A percentile compares a stretch with the other conserved stretches of the same genome.
Evolutionary conservation across 345 rosid genomes (phyloP).

Genomic region (Isatis tinctoria): DNA sequence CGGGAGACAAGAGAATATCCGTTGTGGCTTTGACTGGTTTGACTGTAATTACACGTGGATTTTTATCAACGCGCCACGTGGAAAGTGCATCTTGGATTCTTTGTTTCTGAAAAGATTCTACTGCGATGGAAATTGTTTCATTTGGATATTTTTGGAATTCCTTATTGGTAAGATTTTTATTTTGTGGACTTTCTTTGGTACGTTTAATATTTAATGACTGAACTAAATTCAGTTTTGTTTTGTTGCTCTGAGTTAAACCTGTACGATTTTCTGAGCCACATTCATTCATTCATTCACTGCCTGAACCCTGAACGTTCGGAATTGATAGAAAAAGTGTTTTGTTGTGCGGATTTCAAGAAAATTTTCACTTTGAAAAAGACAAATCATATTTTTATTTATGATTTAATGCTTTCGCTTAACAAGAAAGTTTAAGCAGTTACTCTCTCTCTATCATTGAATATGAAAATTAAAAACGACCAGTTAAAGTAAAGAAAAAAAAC

Average conservation of each 20-base stretch:
- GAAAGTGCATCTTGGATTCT: conserved; percentile 17
- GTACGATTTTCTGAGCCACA: conserved; percentile 12
- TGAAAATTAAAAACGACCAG: not conserved
- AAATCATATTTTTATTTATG: not conserved
- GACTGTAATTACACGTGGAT: conserved; percentile 28
- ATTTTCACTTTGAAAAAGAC: not conserved
- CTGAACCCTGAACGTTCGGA: not conserved
- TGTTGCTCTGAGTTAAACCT: not conserved
- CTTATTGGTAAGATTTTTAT: not conserved
- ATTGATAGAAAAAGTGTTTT: conserved; percentile 7
- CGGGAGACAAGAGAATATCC: conserved; percentile 32
- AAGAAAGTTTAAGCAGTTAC: not conserved
- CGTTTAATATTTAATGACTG: not conserved
- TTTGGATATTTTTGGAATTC: not conserved
- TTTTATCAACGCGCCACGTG: not conserved
- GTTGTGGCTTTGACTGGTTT: conserved; percentile 34
- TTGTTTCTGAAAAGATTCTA: conserved; percentile 9
- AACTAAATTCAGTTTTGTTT: not conserved
- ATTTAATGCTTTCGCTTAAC: not conserved
- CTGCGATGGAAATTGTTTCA: not conserved
- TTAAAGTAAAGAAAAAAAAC: not conserved
- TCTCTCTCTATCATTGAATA: not conserved
- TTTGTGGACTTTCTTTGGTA: conserved; percentile 1
- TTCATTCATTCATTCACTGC: conserved; percentile 2
- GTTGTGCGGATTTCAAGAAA: conserved; percentile 6